Percentiles rank a stretch among this genome's conserved stretches.
phyloP scores from a whole-genome alignment of 257 asterid genomes.

The Rhazya stricta region DNA sequence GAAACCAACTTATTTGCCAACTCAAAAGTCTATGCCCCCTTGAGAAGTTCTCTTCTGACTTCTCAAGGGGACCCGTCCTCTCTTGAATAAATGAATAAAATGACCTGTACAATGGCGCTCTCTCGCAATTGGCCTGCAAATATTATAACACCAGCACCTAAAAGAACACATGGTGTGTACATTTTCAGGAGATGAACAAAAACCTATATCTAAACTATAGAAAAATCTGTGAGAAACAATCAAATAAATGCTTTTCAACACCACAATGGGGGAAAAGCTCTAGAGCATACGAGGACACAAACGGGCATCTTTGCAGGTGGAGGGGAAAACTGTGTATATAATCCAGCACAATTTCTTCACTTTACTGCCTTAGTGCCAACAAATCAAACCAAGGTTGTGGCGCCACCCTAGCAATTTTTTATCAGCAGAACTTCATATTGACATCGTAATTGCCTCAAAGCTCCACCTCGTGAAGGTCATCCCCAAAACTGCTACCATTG shows the following conservation, averaged over 20 bases:
- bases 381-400: background rate
- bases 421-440: constrained; percentile 46
- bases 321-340: background rate
- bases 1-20: constrained; percentile 5
- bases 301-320: background rate
- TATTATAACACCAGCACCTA: constrained; percentile 25
- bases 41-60: constrained; percentile 18
- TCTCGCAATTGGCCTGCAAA: constrained; percentile 12
- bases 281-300: background rate
- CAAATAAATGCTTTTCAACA: constrained; percentile 15
- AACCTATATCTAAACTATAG: constrained; percentile 48
- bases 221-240: constrained; percentile 27
- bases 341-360: constrained; percentile 2
- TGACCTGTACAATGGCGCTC: constrained; percentile 50
- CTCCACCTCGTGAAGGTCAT: constrained; percentile 91
- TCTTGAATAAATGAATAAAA: constrained; percentile 44
- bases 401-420: background rate
- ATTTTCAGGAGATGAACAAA: constrained; percentile 14
- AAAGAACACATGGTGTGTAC: background rate
- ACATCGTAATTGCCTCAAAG: constrained; percentile 55
- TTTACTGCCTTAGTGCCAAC: constrained; percentile 22
- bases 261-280: background rate
- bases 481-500: constrained; percentile 48
- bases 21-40: constrained; percentile 1
- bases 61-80: constrained; percentile 18